A percentile compares a stretch with the other conserved stretches of the same genome.
phyloP scores from a whole-genome alignment of 352 stramenopile species.

The Phytophthora aleatoria region DNA sequence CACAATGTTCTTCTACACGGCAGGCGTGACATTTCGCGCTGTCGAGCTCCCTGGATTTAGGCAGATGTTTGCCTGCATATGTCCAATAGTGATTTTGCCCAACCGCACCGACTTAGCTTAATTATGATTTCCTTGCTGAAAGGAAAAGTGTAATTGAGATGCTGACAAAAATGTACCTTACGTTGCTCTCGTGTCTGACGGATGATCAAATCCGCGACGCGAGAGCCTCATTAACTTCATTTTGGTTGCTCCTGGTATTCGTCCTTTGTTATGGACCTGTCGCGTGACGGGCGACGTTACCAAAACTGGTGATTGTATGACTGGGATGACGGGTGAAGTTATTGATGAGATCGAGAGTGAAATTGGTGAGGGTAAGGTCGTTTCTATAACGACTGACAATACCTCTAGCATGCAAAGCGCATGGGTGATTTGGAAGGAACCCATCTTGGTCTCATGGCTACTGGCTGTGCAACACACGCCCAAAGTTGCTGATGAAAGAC shows the following conservation, averaged over 20 bases:
- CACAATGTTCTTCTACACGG: slow-evolving; percentile 6
- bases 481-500: not conserved
- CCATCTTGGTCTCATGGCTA: too few relatives aligned
- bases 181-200: slow-evolving; percentile 9
- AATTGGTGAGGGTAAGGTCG: too few relatives aligned
- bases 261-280: not conserved
- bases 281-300: slow-evolving; percentile 6
- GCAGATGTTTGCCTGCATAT: slow-evolving; percentile 9
- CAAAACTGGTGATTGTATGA: slow-evolving; percentile 9
- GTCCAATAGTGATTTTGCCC: slow-evolving; percentile 4
- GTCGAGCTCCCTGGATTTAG: slow-evolving; percentile 5
- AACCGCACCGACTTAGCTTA: not conserved
- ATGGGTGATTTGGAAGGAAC: too few relatives aligned
- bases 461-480: too few relatives aligned
- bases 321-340: slow-evolving; percentile 5
- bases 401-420: too few relatives aligned
- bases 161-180: not conserved
- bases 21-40: slow-evolving; percentile 2
- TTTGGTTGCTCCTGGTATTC: not conserved
- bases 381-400: too few relatives aligned
- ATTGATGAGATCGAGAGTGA: too few relatives aligned
- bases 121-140: slow-evolving; percentile 2
- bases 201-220: slow-evolving; percentile 9
- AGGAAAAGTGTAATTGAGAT: not conserved
- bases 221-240: slow-evolving; percentile 15